Base-by-base conservation (phyloP, 2,329 filamentous ascomycete species). In the Dactylellina sp. region DNA sequence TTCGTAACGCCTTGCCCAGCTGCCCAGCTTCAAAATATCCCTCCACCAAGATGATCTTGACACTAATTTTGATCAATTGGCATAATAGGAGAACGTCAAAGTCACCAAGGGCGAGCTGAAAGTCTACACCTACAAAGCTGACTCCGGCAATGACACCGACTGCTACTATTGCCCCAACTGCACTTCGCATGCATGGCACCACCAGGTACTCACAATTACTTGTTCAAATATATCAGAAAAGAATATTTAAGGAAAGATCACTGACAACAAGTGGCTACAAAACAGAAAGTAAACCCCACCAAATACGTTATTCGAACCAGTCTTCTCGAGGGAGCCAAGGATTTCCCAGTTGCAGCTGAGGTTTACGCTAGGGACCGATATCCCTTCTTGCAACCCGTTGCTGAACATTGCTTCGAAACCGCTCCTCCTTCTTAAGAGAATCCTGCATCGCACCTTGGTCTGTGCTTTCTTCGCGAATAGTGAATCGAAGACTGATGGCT, bases 81-180 rank as follows among this genome's bases (percentile, higher is more conserved):
- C 28, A 32, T 32, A 4, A 46, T 49, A 71, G 70, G 40, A 52
- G 5, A 32, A 63, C 24, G 56, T 40, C 49, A 75, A 63, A 28
- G 18, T 75, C 35, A 75, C 71, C 50, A 57, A 65, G 56, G 71
- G 62, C 20, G 42, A 70, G 3, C 37, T 63, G 25, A 70, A 35
- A 32, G 12, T 25, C 5, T 75, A 75, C 57, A 53, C 50, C 24
- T 75, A 75, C 63, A 75, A 75, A 52, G 71, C 49, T 18, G 71
- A 75, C 42, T 75, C 71, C 25, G 64, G 71, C 37, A 75, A 75
- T 53, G 62, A 68, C n/a, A 49, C 46, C 28, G 24, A 40, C 28
- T 75, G 71, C 63, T 75, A 70, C 59, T 60, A 70, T 44, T 75
- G 71, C 63, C 50, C 57, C 11, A 70, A 37, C n/a, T 75, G 71